Conservation (phyloP, 768 basidiomycete genomes). For the Ephemerocybe angulata region DNA sequence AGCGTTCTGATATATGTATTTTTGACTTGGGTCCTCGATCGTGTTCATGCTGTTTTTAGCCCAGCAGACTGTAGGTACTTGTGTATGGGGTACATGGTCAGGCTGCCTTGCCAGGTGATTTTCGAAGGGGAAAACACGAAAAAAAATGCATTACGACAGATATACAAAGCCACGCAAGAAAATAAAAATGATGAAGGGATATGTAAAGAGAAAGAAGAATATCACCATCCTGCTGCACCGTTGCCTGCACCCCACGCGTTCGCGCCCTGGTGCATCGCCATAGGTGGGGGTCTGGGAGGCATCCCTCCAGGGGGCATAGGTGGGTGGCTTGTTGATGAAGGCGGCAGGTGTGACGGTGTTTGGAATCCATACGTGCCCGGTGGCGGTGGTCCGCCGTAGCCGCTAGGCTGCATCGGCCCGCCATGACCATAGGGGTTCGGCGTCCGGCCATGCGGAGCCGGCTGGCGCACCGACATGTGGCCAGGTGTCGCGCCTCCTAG, state of each 20-base stretch:
- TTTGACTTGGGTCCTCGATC: too few relatives aligned
- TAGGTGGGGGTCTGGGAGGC: conserved; percentile 35
- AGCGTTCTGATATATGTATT: conserved; percentile 21
- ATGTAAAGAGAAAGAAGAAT: conserved; percentile 5
- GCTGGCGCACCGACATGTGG: conserved; percentile 69
- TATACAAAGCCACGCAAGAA: background rate
- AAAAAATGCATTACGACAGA: conserved; percentile 4
- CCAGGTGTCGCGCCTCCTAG: conserved; percentile 79
- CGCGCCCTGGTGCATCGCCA: conserved; percentile 47
- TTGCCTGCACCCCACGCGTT: conserved; percentile 24
- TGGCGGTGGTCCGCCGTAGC: conserved; percentile 22
- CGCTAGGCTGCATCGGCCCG: conserved; percentile 44
- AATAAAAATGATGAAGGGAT: conserved; percentile 9
- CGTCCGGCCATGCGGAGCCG: conserved; percentile 48
- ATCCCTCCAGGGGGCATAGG: conserved; percentile 24
- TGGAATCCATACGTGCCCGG: conserved; percentile 46
- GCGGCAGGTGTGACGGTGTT: conserved; percentile 39
- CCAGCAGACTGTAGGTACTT: too few relatives aligned
- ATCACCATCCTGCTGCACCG: background rate
- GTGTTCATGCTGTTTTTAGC: too few relatives aligned
- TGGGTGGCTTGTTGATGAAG: background rate
- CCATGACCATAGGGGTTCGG: conserved; percentile 70
- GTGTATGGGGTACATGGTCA: too few relatives aligned
- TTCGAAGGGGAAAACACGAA: too few relatives aligned
- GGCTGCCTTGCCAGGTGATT: too few relatives aligned